Conservation (phyloP, 140 eudicot species). For the Oenanthe javanica region DNA sequence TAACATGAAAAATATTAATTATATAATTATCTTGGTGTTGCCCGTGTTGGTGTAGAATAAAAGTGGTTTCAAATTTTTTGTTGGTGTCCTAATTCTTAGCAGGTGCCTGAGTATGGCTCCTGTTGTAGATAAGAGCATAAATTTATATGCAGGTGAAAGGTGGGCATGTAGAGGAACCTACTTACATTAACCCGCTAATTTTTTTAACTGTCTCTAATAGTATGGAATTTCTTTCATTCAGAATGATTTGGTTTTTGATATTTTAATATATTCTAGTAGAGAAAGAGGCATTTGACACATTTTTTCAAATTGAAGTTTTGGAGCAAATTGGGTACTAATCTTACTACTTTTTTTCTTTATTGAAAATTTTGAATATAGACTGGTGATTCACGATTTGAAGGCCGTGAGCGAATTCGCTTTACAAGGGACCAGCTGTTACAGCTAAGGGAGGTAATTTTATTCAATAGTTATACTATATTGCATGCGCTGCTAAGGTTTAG, state of each 20-base stretch:
- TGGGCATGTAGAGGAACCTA: conserved; percentile 45
- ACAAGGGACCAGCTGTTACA: conserved; percentile 84
- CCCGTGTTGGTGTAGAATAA: neutral
- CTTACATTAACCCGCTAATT: conserved; percentile 3
- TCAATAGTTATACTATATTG: neutral
- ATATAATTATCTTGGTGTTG: neutral
- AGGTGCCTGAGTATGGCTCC: conserved; percentile 21
- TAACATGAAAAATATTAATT: neutral
- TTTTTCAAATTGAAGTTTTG: neutral
- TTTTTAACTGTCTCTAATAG: neutral
- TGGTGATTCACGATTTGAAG: conserved; percentile 80
- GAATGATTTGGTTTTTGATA: neutral
- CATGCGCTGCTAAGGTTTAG: neutral
- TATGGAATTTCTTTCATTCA: neutral
- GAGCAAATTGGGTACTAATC: neutral
- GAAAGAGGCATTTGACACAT: neutral
- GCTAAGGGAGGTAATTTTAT: conserved; percentile 68
- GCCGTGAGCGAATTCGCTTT: conserved; percentile 83
- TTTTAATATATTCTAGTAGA: neutral
- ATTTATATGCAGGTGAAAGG: conserved; percentile 34
- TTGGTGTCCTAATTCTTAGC: conserved; percentile 29
- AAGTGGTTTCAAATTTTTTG: neutral
- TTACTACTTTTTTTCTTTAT: neutral
- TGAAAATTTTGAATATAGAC: conserved; percentile 25
- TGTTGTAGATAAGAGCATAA: conserved; percentile 46